Conservation (phyloP, 2,329 filamentous ascomycete genomes). For the Coniochaeta hoffmannii region DNA sequence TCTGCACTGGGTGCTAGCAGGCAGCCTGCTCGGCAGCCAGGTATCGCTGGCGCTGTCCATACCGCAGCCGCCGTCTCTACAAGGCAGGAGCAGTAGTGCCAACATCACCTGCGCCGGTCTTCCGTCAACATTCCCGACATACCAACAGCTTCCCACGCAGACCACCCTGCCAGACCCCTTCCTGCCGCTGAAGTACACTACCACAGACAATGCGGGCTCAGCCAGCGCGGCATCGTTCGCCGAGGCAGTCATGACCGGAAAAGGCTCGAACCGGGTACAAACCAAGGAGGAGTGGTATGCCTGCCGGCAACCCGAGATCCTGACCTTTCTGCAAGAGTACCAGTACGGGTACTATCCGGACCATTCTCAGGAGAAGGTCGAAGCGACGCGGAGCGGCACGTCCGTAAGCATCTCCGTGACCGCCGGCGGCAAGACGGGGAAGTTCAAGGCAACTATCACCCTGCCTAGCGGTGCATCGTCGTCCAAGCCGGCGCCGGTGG, state of each 20-base stretch:
- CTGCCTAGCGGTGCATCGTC: constrained; percentile 28
- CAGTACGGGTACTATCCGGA: constrained; percentile 45
- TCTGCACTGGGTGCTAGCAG: neutral
- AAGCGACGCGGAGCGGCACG: constrained; percentile 36
- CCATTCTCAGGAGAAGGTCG: constrained; percentile 36
- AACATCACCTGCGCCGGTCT: constrained; percentile 14
- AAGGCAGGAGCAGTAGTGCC: neutral
- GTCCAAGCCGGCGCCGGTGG: constrained; percentile 30
- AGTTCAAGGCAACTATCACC: constrained; percentile 33
- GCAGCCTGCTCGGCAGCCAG: neutral
- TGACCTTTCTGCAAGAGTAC: constrained; percentile 41
- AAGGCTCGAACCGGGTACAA: constrained; percentile 32
- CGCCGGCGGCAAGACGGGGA: constrained; percentile 33
- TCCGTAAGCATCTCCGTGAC: constrained; percentile 34
- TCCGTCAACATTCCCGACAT: constrained; percentile 24
- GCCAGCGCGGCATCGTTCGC: constrained; percentile 19
- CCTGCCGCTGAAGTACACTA: constrained; percentile 30
- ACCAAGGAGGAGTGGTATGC: constrained; percentile 39
- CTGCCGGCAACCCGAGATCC: constrained; percentile 42
- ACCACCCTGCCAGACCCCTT: constrained; percentile 36
- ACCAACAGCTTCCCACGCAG: constrained; percentile 26
- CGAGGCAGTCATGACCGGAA: constrained; percentile 27
- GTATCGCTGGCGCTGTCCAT: neutral
- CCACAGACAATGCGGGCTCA: constrained; percentile 23
- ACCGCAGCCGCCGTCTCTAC: neutral